phyloP scores from a whole-genome alignment of 2,329 filamentous ascomycete genomes.

The Epichloe gansuensis region DNA sequence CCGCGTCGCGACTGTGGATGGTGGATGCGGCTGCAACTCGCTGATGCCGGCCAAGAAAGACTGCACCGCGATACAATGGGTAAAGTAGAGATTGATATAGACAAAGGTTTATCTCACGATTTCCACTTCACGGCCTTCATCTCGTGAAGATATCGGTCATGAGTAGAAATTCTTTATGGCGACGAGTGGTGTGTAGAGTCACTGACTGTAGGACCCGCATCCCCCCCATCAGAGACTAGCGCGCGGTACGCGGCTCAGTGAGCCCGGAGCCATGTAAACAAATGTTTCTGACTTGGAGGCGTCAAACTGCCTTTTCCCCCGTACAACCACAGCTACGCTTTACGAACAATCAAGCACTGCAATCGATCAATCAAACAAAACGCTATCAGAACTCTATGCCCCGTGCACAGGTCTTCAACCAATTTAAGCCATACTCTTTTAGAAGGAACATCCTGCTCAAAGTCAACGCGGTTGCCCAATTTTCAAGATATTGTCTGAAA shows the following conservation, averaged over 20 bases:
- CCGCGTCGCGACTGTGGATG: background rate
- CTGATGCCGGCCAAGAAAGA: background rate
- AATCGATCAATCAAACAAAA: conserved; percentile 2
- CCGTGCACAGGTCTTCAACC: background rate
- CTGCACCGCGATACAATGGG: background rate
- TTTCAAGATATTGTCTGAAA: conserved; percentile 3
- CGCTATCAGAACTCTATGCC: conserved; percentile 4
- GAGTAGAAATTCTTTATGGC: too few relatives aligned
- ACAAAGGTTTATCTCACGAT: too few relatives aligned
- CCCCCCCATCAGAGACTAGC: conserved; percentile 1
- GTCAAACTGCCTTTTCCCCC: background rate
- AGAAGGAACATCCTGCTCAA: background rate
- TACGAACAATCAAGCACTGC: conserved; percentile 1
- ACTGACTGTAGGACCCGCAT: background rate
- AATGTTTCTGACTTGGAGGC: background rate
- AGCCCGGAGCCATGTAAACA: conserved; percentile 2
- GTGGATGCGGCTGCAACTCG: background rate
- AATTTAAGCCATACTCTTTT: background rate
- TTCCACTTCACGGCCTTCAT: too few relatives aligned
- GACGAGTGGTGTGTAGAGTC: too few relatives aligned
- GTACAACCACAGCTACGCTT: conserved; percentile 2
- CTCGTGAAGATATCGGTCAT: too few relatives aligned
- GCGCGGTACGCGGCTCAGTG: background rate
- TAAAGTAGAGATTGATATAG: background rate
- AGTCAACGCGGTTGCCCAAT: conserved; percentile 5